Percentiles rank a stretch among this genome's conserved stretches.
Evolutionary conservation across 75 land plant species (phyloP).

Genomic region (Sequoia sempervirens): DNA sequence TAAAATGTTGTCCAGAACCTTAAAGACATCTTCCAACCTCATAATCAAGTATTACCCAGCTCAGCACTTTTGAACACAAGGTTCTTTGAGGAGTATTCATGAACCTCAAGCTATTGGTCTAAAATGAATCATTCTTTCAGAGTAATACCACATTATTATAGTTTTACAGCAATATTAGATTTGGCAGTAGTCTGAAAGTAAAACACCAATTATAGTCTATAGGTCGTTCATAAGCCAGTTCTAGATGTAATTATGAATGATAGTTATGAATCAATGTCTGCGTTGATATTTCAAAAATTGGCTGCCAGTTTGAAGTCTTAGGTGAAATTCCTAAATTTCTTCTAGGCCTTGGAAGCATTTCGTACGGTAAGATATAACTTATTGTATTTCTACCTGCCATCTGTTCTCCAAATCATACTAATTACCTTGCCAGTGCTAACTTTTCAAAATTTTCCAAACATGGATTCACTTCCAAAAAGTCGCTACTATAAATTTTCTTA

Average conservation of each 20-base stretch:
- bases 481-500: neutral
- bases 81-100: neutral
- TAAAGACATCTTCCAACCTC: neutral
- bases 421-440: neutral
- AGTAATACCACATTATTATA: neutral
- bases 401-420: neutral
- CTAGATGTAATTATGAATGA: neutral
- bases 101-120: neutral
- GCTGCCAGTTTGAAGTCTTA: neutral
- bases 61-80: neutral
- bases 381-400: neutral
- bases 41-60: neutral
- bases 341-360: neutral
- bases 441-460: neutral
- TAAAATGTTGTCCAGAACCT: neutral
- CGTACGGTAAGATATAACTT: neutral
- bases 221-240: neutral
- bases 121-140: neutral
- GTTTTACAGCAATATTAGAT: neutral
- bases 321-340: neutral
- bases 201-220: neutral
- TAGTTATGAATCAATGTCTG: neutral
- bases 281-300: neutral
- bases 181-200: neutral
- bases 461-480: no score